Base-by-base conservation (phyloP, 108 stramenopile species). In the Cyclotella kingstonii region DNA sequence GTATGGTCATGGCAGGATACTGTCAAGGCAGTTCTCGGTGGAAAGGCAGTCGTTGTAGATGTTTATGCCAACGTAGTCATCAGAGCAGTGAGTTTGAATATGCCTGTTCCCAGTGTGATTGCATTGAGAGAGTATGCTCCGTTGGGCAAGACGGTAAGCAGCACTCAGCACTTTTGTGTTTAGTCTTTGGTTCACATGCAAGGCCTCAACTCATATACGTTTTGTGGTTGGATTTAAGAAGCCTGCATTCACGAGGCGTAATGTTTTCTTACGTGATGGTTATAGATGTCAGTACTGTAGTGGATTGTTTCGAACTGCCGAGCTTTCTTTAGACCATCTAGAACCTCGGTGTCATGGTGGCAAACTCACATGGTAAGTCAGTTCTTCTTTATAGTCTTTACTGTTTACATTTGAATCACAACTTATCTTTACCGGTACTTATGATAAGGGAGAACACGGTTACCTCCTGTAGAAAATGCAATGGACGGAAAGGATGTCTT, bases 1-100 rank as follows among this genome's bases (percentile, higher is more conserved):
- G 57, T 87, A 10, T 93, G 85, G 86, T 74, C 74, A 27, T 93
- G 91, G 91, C 91, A 93, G 58, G 86, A 87, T 31, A 77, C 91
- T n/a, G 76, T 93, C 64, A 93, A 93, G 68, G 83, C 84, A 4
- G 77, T 93, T 18, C 77, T 90, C 22, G 73, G 68, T 43, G 91
- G 89, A 21, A 87, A 87, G 53, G 91, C 89, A 14, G 82, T 76
- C 0, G 91, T 93, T 5, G 91, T 93, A 15, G 91, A 93, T 41
- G 78, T 85, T 9, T 89, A 93, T 62, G 84, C 86, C 12, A 81
- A 86, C 52, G 43, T 93, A 0, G 73, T 58, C 17, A 69, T 93
- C 15, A 70, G 91, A 38, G 82, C 90, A n/a, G 85, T 85, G 21
- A 85, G 69, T 49, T 38, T 91, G 18, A 76, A 82, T 39, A 66